Percentiles rank a stretch among this genome's conserved stretches.
Conservation (phyloP, 2,329 filamentous ascomycete genomes). For the Tolypocladium ovalisporum region DNA sequence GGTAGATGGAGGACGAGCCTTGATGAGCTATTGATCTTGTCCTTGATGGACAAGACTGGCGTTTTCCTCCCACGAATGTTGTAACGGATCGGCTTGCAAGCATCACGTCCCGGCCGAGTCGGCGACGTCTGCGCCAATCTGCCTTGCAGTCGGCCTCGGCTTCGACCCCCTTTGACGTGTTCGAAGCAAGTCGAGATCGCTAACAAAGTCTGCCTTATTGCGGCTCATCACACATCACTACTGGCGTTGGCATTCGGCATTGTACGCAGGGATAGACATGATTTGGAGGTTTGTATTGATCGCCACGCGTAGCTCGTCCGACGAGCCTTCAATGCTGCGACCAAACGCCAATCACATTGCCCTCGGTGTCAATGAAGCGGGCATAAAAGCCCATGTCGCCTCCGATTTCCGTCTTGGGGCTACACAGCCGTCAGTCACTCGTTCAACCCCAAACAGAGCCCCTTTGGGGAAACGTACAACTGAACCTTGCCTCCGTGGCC, state of each 20-base stretch:
- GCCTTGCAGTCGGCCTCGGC: background rate
- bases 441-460: background rate
- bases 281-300: background rate
- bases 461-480: conserved; percentile 17
- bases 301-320: background rate
- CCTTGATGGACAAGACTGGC: too few relatives aligned
- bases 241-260: background rate
- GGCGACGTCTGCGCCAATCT: background rate
- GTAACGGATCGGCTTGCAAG: background rate
- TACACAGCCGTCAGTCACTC: conserved; percentile 4
- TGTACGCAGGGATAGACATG: background rate
- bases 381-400: conserved; percentile 22
- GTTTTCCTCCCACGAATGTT: too few relatives aligned
- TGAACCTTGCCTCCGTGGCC: conserved; percentile 20
- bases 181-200: background rate
- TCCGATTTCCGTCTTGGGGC: conserved; percentile 24
- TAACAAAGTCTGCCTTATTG: background rate
- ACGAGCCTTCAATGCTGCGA: conserved; percentile 14
- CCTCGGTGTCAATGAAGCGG: conserved; percentile 25
- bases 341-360: conserved; percentile 25
- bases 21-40: background rate
- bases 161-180: background rate
- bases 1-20: too few relatives aligned
- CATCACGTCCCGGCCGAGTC: background rate
- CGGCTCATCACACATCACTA: background rate